These are phyloP conservation scores for Lecanicillium sp. DNA, from an alignment of 2,329 filamentous ascomycete species.

Conservation along the genomic window DNA sequence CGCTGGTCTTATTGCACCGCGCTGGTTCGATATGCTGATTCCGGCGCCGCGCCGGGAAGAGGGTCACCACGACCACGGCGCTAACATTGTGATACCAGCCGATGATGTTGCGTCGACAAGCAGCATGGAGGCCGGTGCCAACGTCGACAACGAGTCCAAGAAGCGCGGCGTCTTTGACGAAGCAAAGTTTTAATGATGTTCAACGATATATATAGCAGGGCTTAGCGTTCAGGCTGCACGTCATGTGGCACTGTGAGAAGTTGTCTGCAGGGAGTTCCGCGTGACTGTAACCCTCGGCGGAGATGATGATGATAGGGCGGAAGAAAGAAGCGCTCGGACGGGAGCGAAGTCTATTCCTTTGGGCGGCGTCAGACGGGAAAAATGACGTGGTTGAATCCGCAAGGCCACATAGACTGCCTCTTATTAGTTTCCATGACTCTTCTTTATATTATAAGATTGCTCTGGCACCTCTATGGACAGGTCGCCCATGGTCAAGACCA, in stretches of 20 bases:
- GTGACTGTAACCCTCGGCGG: not conserved
- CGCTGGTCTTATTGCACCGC: slow-evolving; percentile 43
- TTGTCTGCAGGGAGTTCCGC: not conserved
- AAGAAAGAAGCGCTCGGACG: no score
- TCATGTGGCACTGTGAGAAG: slow-evolving; percentile 3
- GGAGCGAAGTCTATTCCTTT: no score
- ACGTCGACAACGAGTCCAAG: not conserved
- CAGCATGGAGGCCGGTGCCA: slow-evolving; percentile 4
- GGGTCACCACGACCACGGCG: slow-evolving; percentile 30
- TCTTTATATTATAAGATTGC: no score
- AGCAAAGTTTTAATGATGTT: no score
- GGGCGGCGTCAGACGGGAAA: no score
- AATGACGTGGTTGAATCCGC: not conserved
- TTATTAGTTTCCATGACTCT: no score
- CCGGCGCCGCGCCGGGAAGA: slow-evolving; percentile 40
- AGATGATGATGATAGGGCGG: not conserved
- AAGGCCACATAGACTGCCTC: no score
- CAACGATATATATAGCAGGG: no score
- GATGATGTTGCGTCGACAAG: slow-evolving; percentile 6
- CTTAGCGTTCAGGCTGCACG: no score
- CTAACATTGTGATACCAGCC: slow-evolving; percentile 8
- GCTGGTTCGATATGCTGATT: slow-evolving; percentile 49
- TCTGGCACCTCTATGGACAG: not conserved
- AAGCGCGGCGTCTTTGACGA: not conserved
- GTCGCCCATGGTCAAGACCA: no score